These are phyloP conservation scores for Pulveroboletus sp. DNA, from an alignment of 1,284 basidiomycete genomes.

Conservation along the genomic window DNA sequence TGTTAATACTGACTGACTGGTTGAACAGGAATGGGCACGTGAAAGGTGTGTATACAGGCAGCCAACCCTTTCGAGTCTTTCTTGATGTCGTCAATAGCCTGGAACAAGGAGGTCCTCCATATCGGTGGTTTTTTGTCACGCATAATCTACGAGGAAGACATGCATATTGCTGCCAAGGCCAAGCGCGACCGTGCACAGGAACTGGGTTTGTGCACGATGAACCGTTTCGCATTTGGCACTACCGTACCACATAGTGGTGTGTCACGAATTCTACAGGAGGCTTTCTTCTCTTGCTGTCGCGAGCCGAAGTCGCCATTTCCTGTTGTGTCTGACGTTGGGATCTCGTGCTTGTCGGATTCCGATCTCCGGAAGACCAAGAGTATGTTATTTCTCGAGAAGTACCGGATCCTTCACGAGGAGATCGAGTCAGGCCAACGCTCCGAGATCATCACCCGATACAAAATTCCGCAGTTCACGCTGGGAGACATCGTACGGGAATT, in stretches of 20 bases:
- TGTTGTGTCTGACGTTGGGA: conserved; percentile 68
- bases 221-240: conserved; percentile 81
- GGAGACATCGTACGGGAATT: conserved; percentile 68
- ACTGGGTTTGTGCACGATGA: conserved; percentile 72
- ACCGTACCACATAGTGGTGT: conserved; percentile 85
- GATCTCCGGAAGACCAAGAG: not conserved
- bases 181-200: conserved; percentile 48
- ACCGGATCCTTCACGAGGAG: conserved; percentile 15
- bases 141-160: conserved; percentile 83
- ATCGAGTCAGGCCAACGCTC: conserved; percentile 48
- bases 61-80: not conserved
- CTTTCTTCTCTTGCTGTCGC: conserved; percentile 72
- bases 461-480: conserved; percentile 72
- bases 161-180: conserved; percentile 38
- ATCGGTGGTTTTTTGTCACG: conserved; percentile 81
- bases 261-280: conserved; percentile 65
- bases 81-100: conserved; percentile 43
- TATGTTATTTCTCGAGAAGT: conserved; percentile 12
- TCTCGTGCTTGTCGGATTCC: conserved; percentile 29
- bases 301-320: conserved; percentile 18
- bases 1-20: conserved; percentile 9
- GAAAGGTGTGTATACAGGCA: conserved; percentile 44
- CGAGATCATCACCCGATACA: conserved; percentile 40
- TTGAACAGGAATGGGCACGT: conserved; percentile 66
- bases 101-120: conserved; percentile 85